Evolutionary conservation across 2,329 filamentous ascomycete species (phyloP).

Genomic region (Claviceps arundinis): DNA sequence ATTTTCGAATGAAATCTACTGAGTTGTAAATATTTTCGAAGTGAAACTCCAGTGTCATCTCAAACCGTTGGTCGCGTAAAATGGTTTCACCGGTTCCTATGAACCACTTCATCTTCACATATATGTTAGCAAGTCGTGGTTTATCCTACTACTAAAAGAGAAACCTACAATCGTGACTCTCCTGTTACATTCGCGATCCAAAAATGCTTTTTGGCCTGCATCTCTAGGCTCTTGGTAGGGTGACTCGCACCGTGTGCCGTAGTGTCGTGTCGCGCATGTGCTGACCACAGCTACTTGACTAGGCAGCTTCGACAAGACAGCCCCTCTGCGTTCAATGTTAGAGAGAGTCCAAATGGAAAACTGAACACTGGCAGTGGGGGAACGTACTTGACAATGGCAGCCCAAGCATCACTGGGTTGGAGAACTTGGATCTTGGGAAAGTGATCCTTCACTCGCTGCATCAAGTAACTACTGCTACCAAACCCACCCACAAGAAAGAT

Average conservation of each 20-base stretch:
- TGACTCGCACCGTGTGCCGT: background rate
- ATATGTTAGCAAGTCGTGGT: background rate
- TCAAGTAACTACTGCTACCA: conserved; percentile 2
- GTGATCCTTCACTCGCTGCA: background rate
- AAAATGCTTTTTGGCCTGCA: background rate
- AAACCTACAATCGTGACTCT: background rate
- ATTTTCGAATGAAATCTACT: background rate
- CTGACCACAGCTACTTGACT: background rate
- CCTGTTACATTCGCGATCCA: background rate
- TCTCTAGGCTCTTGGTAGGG: background rate
- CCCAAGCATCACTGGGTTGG: conserved; percentile 3
- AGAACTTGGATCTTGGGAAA: conserved; percentile 3
- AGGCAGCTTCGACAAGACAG: background rate
- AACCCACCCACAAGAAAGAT: conserved; percentile 5
- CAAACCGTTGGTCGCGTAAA: background rate
- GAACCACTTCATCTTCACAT: conserved; percentile 2
- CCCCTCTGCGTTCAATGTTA: background rate
- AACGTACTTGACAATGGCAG: conserved; percentile 4
- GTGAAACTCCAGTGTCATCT: background rate
- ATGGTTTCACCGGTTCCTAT: background rate
- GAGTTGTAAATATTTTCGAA: background rate
- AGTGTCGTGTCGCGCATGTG: conserved; percentile 1
- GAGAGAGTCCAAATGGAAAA: background rate
- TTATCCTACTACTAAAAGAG: background rate
- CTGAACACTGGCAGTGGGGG: background rate